Evolutionary conservation across 257 asterid genomes (phyloP).

Genomic region (Datura wrightii): DNA sequence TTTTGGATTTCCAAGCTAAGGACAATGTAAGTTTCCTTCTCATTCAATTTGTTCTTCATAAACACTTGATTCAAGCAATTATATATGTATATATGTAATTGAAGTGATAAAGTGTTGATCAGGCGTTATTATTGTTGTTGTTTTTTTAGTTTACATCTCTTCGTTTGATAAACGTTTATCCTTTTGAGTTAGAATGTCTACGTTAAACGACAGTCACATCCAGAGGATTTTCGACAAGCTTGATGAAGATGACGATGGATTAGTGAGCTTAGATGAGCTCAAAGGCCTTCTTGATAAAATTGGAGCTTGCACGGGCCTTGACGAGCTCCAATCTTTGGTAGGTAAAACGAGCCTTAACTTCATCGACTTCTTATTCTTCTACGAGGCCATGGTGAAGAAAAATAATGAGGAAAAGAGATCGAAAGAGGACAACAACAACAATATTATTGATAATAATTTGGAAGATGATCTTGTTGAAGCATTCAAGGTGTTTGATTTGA

Average conservation of each 20-base stretch:
- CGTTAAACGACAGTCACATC: not conserved
- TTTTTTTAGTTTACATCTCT: not conserved
- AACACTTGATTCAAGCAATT: not conserved
- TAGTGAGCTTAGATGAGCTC: constrained; percentile 44
- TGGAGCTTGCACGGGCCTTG: constrained; percentile 35
- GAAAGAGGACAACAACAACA: not conserved
- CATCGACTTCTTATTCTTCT: constrained; percentile 45
- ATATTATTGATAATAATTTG: not conserved
- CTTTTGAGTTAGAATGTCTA: not conserved
- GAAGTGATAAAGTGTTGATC: not conserved
- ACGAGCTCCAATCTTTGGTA: constrained; percentile 37
- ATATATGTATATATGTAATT: not conserved
- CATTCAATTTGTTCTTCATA: not conserved
- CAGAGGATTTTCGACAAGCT: constrained; percentile 40
- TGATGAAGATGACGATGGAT: constrained; percentile 44
- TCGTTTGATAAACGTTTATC: not conserved
- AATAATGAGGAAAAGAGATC: not conserved
- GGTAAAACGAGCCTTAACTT: constrained; percentile 41
- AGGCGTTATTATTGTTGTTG: not conserved
- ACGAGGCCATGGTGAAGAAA: constrained; percentile 35
- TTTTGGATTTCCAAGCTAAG: not conserved
- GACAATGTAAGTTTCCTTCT: constrained; percentile 11
- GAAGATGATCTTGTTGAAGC: constrained; percentile 43
- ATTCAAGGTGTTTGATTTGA: constrained; percentile 44
- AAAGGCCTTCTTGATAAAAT: constrained; percentile 38